Base-by-base conservation (phyloP, 225 moss, liverwort and hornwort species). In the Sphagnum contortum region DNA sequence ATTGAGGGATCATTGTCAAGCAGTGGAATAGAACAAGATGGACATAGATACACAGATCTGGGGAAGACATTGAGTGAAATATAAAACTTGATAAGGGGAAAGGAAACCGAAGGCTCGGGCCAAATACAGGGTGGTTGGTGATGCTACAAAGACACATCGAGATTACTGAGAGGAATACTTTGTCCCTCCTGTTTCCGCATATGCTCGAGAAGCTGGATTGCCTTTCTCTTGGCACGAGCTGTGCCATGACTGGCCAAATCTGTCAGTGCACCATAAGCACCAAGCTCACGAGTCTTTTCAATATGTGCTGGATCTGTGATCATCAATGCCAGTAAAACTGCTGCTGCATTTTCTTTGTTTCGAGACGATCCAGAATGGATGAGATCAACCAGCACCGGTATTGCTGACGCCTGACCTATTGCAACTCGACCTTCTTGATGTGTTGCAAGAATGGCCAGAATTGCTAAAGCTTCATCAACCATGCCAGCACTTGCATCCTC, bases 381-480 rank as follows among this genome's bases (percentile, higher is more conserved):
- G 10, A 88, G 73, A 49, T 84, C 84, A 13, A 84, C 71, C 45
- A 88, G 77, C 49, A 77, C 64, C 47, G 76, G 84, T 44, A 84
- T 66, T 10, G 84, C 74, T 49, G 72, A 76, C 5, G 81, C 76
- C 59, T 72, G 79, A 8, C 84, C 84, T 50, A 88, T 81, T 2
- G 81, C 87, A 44, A 67, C 57, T 2, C 81, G 79, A 48, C 83
- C 84, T 68, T 88, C 87, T 50, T 72, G 83, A 65, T 84, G 88
- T 5, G 84, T 88, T 0, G 81, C 79, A 48, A 88, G 70, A 49
- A 88, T 75, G 13, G 81, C 81, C 48, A 84, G 66, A 57, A 88
- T 88, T 3, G 84, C 88, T 5, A 88, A 78, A 51, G 88, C 79
- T 76, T 88, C 88, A 13, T 88, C 84, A 12, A 88, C 81, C 88